Evolutionary conservation across 2,329 filamentous ascomycete species (phyloP).

Genomic region (Onygenales sp.): DNA sequence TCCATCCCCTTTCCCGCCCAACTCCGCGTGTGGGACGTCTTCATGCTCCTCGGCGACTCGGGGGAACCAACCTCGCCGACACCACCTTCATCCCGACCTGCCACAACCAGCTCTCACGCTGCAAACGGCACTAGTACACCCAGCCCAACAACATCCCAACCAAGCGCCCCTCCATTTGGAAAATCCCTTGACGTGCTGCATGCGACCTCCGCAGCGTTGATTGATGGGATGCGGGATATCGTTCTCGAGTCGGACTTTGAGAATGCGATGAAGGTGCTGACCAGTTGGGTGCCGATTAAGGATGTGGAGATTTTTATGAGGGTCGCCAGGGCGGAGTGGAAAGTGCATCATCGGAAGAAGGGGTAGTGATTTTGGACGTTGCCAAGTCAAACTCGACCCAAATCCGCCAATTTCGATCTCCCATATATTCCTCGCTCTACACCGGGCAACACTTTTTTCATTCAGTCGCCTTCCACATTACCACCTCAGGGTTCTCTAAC

Average conservation of each 20-base stretch:
- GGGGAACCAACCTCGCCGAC: constrained; percentile 31
- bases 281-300: constrained; percentile 85
- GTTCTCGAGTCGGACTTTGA: constrained; percentile 92
- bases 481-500: not conserved
- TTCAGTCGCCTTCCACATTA: not conserved
- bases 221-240: constrained; percentile 81
- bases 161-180: constrained; percentile 36
- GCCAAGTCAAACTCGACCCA: not conserved
- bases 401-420: not conserved
- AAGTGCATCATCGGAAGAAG: constrained; percentile 48
- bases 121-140: constrained; percentile 13
- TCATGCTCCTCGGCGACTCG: constrained; percentile 81
- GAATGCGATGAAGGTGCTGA: constrained; percentile 94
- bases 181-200: constrained; percentile 79
- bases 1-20: constrained; percentile 91
- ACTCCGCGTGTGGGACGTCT: constrained; percentile 94
- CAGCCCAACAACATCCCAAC: constrained; percentile 9
- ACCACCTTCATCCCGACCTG: constrained; percentile 5
- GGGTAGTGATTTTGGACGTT: not conserved
- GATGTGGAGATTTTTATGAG: constrained; percentile 92
- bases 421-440: not conserved
- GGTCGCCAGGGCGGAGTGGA: constrained; percentile 81
- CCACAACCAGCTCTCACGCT: constrained; percentile 19
- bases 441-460: not conserved
- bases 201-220: constrained; percentile 78